These are phyloP conservation scores for Flaveria robusta DNA, from an alignment of 129 eudicot species.

Conservation along the genomic window DNA sequence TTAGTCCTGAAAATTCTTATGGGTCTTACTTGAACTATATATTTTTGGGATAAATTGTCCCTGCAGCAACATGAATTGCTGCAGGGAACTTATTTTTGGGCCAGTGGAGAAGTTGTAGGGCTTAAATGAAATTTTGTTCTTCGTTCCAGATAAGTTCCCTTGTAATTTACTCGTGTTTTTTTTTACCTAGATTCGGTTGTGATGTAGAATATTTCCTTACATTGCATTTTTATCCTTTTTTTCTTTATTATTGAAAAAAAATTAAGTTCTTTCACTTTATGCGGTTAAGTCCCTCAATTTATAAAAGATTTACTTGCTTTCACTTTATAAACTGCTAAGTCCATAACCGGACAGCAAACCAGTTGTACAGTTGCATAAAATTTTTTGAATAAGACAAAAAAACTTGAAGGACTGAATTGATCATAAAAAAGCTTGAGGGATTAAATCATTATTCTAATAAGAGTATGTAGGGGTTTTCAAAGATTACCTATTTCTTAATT, in stretches of 20 bases:
- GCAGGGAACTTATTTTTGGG: too few species aligned
- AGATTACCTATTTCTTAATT: background rate
- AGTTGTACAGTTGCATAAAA: background rate
- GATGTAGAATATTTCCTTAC: background rate
- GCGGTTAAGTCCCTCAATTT: background rate
- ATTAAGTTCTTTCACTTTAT: background rate
- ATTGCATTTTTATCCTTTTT: background rate
- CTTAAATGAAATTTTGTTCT: too few species aligned
- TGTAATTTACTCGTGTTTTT: too few species aligned
- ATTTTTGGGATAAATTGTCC: too few species aligned
- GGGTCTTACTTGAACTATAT: too few species aligned
- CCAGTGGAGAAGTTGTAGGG: too few species aligned
- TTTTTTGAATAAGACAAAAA: background rate
- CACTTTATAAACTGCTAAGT: background rate
- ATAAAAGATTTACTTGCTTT: background rate
- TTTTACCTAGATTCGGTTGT: background rate
- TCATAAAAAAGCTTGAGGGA: background rate
- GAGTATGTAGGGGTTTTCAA: background rate
- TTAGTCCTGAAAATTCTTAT: too few species aligned
- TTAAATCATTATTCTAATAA: background rate
- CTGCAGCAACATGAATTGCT: too few species aligned
- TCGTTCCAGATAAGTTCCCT: too few species aligned
- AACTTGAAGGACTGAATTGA: background rate
- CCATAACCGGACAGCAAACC: background rate
- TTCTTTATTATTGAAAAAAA: background rate